These are phyloP conservation scores for Diaporthe capsici DNA, from an alignment of 2,329 filamentous ascomycete species.

Conservation along the genomic window DNA sequence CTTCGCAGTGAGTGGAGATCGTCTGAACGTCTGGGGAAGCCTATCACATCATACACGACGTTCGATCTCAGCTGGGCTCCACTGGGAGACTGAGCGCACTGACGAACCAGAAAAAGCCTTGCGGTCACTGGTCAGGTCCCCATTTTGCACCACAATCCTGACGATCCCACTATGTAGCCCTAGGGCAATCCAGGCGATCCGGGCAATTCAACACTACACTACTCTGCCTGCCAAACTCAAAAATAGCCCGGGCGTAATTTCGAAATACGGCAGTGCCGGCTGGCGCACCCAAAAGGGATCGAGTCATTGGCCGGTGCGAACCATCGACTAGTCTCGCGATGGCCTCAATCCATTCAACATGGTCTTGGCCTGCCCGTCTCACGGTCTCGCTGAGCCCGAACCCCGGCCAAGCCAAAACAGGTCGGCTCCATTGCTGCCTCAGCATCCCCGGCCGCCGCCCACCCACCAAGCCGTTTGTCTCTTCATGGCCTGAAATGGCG, in stretches of 20 bases:
- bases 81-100: not conserved
- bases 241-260: conserved; percentile 22
- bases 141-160: not conserved
- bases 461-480: not conserved
- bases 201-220: not conserved
- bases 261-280: conserved; percentile 15
- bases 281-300: not conserved
- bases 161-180: not conserved
- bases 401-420: conserved; percentile 11
- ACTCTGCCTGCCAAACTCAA: conserved; percentile 19
- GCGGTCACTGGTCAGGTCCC: not conserved
- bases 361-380: conserved; percentile 3
- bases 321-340: conserved; percentile 1
- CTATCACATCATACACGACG: not conserved
- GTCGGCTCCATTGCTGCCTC: not conserved
- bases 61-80: not conserved
- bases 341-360: conserved; percentile 10
- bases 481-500: not conserved
- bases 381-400: not conserved
- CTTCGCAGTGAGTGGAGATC: conserved; percentile 17
- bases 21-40: conserved; percentile 27
- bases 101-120: not conserved
- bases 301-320: conserved; percentile 5
- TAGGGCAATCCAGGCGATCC: not conserved
- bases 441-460: conserved; percentile 2